Evolutionary conservation across 192 early-diverging fungal species (phyloP).

Genomic region (Coemansia guatemalensis): DNA sequence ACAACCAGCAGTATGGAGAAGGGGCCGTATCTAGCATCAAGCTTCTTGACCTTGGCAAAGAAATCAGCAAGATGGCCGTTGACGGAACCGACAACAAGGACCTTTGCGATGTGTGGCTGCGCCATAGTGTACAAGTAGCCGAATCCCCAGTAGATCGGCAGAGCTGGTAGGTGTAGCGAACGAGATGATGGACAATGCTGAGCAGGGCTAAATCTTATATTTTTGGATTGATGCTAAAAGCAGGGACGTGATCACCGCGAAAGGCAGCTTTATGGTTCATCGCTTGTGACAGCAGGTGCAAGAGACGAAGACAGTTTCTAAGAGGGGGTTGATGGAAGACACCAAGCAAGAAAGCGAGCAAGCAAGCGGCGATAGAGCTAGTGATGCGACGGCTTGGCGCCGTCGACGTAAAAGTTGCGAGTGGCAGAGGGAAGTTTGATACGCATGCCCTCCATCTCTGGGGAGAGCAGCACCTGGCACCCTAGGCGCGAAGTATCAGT

Average conservation of each 20-base stretch:
- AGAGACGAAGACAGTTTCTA: not conserved
- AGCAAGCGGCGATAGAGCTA: conserved; percentile 5
- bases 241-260: not conserved
- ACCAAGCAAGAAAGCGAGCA: too few relatives aligned
- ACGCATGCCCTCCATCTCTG: conserved; percentile 85
- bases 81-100: conserved; percentile 71
- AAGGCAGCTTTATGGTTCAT: too few relatives aligned
- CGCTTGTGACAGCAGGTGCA: not conserved
- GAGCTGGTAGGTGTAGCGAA: not conserved
- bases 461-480: conserved; percentile 84
- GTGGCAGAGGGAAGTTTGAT: conserved; percentile 89
- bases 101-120: conserved; percentile 16
- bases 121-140: not conserved
- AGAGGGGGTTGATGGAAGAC: not conserved
- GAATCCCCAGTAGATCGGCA: not conserved
- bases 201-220: too few relatives aligned
- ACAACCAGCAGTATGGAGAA: conserved; percentile 80
- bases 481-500: conserved; percentile 96
- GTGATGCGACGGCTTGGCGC: conserved; percentile 56
- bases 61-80: conserved; percentile 68
- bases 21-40: conserved; percentile 81
- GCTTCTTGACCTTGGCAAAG: conserved; percentile 71
- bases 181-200: too few relatives aligned
- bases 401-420: conserved; percentile 84
- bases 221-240: not conserved